Base-by-base conservation (phyloP, 129 eudicot species). In the Centrapalus pauciflorus region DNA sequence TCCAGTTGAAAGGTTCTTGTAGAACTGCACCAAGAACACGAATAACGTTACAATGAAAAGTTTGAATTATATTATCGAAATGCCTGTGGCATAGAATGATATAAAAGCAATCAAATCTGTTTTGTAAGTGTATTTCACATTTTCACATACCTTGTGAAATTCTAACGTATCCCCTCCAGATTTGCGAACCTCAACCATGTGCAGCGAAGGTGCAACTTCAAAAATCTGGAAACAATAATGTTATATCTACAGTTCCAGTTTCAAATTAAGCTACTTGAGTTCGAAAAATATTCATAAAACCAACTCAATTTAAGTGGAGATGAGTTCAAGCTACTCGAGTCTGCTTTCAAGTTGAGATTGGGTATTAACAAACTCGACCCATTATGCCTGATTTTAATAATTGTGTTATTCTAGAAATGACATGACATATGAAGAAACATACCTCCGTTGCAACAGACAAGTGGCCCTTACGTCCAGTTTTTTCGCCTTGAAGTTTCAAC, bases 401-500 rank as follows among this genome's bases (percentile, higher is more conserved):
- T n/a, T n/a, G n/a, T n/a, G n/a, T n/a, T 73, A 41, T 45, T 74
- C 46, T 45, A 17, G 1, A 55, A 33, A 24, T 8, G 21, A 28
- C 54, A 8, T 1, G 64, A 41, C 40, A 23, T 27, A 33, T 14
- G 11, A 10, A 14, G 29, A 25, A 73, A 66, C 64, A 71, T 74
- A 89, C 99, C 97, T 94, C 99, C 12, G 99, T 94, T 74, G 99
- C 85, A 79, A 94, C 85, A 43, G 96, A 83, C 20, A 94, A 64
- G 61, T 84, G 99, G 56, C 99, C 99, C 83, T 94, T 94, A 11
- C 96, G 99, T 25, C 99, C 99, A 24, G 80, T 76, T 79, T 94
- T 94, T 77, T 94, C 99, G 29, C 95, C 99, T 38, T 86, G 90
- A 76, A 94, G 90, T 82, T 89, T 94, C 87, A 94, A 35, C 99